phyloP scores from a whole-genome alignment of 1,284 basidiomycete genomes.

The Phaffia rhodozyma region DNA sequence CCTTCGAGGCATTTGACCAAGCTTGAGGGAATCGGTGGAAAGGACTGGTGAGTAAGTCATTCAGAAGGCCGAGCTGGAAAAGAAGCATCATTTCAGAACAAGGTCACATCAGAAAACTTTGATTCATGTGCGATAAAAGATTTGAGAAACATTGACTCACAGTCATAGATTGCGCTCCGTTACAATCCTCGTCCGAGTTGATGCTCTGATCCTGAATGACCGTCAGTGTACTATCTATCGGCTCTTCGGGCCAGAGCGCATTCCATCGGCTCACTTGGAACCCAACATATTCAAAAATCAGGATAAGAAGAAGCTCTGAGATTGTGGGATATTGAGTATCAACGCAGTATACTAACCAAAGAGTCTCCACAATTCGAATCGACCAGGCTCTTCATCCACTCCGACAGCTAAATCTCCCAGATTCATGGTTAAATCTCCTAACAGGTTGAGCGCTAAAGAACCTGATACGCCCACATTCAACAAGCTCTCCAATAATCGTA shows the following conservation, averaged over 20 bases:
- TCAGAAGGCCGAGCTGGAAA: slow-evolving; percentile 11
- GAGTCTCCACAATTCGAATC: slow-evolving; percentile 11
- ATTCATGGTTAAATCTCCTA: slow-evolving; percentile 15
- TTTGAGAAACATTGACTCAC: neutral
- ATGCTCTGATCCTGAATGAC: neutral
- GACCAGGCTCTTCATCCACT: slow-evolving; percentile 7
- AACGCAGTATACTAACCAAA: neutral
- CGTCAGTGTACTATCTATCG: neutral
- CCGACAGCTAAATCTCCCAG: slow-evolving; percentile 6
- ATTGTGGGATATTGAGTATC: neutral
- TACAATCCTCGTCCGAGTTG: neutral
- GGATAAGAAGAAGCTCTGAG: neutral
- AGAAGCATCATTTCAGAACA: too few species aligned
- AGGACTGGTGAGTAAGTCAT: slow-evolving; percentile 15
- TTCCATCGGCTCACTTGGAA: slow-evolving; percentile 6
- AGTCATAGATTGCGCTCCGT: neutral
- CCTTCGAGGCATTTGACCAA: slow-evolving; percentile 4
- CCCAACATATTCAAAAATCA: neutral
- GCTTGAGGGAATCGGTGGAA: slow-evolving; percentile 11
- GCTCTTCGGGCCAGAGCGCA: slow-evolving; percentile 5
- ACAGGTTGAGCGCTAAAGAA: slow-evolving; percentile 7
- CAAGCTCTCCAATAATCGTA: slow-evolving; percentile 4
- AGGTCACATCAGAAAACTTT: neutral
- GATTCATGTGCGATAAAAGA: neutral
- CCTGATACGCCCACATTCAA: slow-evolving; percentile 9